Conservation (phyloP, 352 stramenopile species). For the Pythium folliculosum region DNA sequence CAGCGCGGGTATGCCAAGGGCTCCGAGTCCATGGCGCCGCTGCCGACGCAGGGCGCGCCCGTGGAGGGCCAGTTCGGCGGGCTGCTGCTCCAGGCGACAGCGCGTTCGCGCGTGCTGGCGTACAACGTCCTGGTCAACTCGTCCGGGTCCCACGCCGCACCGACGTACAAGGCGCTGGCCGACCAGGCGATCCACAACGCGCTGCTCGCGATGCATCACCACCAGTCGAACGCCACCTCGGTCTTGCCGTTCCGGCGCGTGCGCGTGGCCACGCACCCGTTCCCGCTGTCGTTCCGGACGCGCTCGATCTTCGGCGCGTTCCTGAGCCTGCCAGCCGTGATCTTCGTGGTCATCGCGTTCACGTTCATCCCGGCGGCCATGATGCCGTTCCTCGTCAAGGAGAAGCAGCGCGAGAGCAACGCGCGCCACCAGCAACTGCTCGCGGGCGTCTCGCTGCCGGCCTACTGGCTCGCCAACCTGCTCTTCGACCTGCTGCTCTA, state of each 20-base stretch:
- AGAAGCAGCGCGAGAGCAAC: slow-evolving; percentile 92
- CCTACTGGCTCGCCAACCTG: slow-evolving; percentile 97
- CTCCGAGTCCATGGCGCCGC: slow-evolving; percentile 15
- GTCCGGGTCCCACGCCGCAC: slow-evolving; percentile 43
- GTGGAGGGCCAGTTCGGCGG: slow-evolving; percentile 55
- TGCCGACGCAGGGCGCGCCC: slow-evolving; percentile 8
- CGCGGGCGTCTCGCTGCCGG: slow-evolving; percentile 90
- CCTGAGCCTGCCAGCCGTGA: slow-evolving; percentile 70
- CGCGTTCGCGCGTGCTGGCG: slow-evolving; percentile 36
- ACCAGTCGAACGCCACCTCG: neutral
- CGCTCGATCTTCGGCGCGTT: slow-evolving; percentile 62
- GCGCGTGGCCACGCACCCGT: slow-evolving; percentile 52
- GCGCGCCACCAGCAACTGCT: slow-evolving; percentile 97
- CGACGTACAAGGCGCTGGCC: slow-evolving; percentile 60
- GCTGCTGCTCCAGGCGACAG: slow-evolving; percentile 48
- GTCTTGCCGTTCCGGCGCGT: slow-evolving; percentile 17
- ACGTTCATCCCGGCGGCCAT: slow-evolving; percentile 93
- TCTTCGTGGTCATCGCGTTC: slow-evolving; percentile 92
- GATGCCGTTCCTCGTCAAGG: slow-evolving; percentile 96
- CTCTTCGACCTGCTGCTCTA: slow-evolving; percentile 93
- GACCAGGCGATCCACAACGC: slow-evolving; percentile 64
- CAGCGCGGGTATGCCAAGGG: slow-evolving; percentile 43
- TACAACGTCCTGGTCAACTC: slow-evolving; percentile 75
- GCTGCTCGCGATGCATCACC: slow-evolving; percentile 38
- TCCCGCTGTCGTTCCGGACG: slow-evolving; percentile 61